These are phyloP conservation scores for Eucalyptus decipiens DNA, from an alignment of 345 rosid genomes.

Conservation along the genomic window DNA sequence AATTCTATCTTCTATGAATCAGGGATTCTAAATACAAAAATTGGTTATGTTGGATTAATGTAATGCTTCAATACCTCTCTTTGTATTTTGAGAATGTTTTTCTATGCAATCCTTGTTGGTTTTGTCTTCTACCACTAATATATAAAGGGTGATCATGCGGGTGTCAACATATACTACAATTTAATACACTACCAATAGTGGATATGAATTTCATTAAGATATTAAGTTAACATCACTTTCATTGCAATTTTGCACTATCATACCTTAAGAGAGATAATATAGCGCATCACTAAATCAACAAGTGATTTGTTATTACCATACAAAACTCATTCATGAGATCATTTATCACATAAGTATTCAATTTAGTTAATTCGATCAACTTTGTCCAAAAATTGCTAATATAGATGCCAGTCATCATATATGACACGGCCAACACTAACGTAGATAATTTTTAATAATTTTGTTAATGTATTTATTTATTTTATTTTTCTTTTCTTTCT, in stretches of 20 bases:
- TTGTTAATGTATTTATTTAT: too few species aligned
- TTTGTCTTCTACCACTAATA: background rate
- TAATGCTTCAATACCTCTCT: background rate
- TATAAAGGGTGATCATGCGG: background rate
- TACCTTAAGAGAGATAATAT: background rate
- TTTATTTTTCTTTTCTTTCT: background rate
- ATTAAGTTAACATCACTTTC: background rate
- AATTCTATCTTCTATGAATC: background rate
- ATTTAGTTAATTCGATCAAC: background rate
- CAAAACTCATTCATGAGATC: too few species aligned
- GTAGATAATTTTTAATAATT: too few species aligned
- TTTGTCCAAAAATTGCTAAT: background rate
- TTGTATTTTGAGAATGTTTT: background rate
- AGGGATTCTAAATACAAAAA: background rate
- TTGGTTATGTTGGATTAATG: background rate
- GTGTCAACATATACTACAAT: background rate
- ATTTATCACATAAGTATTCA: too few species aligned
- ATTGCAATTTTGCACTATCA: background rate
- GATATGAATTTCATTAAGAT: background rate
- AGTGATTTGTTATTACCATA: background rate
- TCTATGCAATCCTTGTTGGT: background rate
- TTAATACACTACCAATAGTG: background rate
- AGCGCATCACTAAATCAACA: background rate
- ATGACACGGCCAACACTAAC: rapidly evolving
- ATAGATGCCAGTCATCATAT: background rate